phyloP scores from a whole-genome alignment of 1,284 basidiomycete genomes.

The Malassezia nana region DNA sequence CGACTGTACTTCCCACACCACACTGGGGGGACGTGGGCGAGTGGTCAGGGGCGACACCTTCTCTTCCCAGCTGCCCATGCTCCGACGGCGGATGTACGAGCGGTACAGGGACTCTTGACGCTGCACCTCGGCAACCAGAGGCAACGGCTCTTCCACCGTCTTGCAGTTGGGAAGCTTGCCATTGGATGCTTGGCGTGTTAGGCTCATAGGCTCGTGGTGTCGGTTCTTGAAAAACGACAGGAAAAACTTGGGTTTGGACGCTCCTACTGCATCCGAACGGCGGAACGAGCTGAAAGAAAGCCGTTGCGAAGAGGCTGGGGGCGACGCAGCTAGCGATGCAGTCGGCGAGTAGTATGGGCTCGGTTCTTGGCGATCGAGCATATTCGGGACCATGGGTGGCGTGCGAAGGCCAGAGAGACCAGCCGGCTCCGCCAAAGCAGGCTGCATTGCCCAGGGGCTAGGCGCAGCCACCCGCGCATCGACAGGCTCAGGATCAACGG shows the following conservation, averaged over 20 bases:
- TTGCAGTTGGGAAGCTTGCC: background rate
- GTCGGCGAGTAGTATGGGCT: conserved; percentile 10
- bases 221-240: background rate
- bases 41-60: background rate
- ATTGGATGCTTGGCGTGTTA: background rate
- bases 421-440: too few relatives aligned
- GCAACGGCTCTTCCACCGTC: conserved; percentile 9
- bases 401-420: too few relatives aligned
- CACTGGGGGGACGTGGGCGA: background rate
- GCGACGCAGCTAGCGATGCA: background rate
- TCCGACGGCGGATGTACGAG: conserved; percentile 9
- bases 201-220: background rate
- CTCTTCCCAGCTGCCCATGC: conserved; percentile 2
- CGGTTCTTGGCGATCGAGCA: conserved; percentile 5
- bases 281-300: background rate
- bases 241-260: background rate
- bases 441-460: too few relatives aligned
- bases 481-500: background rate
- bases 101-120: conserved; percentile 5
- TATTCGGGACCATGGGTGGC: background rate
- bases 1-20: background rate
- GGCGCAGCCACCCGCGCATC: too few relatives aligned
- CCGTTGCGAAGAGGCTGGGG: background rate
- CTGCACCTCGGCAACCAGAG: background rate
- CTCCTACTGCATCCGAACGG: background rate